These are phyloP conservation scores for Elymus sibiricus DNA, from an alignment of 176 grass and related monocot species.

Conservation along the genomic window DNA sequence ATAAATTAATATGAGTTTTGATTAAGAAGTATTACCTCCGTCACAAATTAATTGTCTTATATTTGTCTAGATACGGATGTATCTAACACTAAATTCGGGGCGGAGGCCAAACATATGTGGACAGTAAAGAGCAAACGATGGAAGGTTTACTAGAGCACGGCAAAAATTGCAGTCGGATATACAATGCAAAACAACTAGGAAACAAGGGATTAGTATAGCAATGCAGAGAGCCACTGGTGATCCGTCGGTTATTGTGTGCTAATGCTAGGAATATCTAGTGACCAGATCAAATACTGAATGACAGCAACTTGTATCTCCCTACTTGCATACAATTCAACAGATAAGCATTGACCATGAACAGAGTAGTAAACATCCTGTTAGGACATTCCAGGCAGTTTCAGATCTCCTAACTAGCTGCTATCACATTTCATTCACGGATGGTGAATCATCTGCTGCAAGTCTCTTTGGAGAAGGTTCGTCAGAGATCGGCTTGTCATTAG, in stretches of 20 bases:
- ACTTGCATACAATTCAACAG: neutral
- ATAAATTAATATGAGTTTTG: too few species aligned
- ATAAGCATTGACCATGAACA: neutral
- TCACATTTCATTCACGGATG: conserved; percentile 25
- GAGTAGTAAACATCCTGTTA: neutral
- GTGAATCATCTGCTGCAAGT: conserved; percentile 11
- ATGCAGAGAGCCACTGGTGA: neutral
- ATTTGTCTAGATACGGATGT: too few species aligned
- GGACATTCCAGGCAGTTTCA: too few species aligned
- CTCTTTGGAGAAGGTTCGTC: conserved; percentile 41
- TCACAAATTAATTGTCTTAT: too few species aligned
- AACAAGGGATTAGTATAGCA: neutral
- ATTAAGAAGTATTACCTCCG: too few species aligned
- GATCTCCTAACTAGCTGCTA: neutral
- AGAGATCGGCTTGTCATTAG: conserved; percentile 36
- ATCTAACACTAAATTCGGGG: too few species aligned
- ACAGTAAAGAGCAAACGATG: neutral
- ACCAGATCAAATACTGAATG: neutral
- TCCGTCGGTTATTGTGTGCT: neutral
- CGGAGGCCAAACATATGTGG: too few species aligned
- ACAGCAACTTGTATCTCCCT: neutral
- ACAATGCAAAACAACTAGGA: neutral
- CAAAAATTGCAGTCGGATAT: neutral
- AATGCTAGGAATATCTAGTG: neutral
- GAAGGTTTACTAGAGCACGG: neutral